Evolutionary conservation across 73 alveolate genomes (phyloP).

Genomic region (Paramecium biaurelia): DNA sequence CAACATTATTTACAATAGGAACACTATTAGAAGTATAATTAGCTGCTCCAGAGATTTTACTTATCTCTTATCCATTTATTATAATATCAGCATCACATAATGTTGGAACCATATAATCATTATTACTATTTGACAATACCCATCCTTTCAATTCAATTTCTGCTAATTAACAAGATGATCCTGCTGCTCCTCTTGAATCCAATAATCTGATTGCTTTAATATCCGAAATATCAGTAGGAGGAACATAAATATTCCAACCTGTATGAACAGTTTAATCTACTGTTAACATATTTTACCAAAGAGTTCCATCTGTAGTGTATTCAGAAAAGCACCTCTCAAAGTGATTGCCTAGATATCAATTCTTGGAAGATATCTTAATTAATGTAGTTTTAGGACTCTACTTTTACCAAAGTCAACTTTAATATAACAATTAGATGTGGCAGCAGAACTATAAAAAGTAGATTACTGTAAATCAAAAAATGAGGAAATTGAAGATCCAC

Average conservation of each 20-base stretch:
- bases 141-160: conserved; percentile 60
- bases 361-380: neutral
- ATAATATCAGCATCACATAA: conserved; percentile 6
- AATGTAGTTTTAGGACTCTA: neutral
- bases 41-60: neutral
- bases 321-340: neutral
- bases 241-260: conserved; percentile 6
- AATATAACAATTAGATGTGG: neutral
- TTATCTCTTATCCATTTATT: neutral
- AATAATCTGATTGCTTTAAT: conserved; percentile 9
- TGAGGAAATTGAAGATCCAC: neutral
- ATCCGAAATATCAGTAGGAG: neutral
- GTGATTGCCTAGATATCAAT: neutral
- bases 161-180: conserved; percentile 49
- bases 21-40: neutral
- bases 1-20: neutral
- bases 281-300: neutral
- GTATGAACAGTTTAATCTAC: conserved; percentile 30
- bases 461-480: neutral
- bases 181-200: conserved; percentile 17
- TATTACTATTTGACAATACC: neutral
- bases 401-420: neutral
- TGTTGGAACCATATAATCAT: neutral
- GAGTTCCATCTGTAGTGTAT: neutral
- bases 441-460: neutral